phyloP scores from a whole-genome alignment of 495 filamentous ascomycete species.

The Durotheca rogersii region DNA sequence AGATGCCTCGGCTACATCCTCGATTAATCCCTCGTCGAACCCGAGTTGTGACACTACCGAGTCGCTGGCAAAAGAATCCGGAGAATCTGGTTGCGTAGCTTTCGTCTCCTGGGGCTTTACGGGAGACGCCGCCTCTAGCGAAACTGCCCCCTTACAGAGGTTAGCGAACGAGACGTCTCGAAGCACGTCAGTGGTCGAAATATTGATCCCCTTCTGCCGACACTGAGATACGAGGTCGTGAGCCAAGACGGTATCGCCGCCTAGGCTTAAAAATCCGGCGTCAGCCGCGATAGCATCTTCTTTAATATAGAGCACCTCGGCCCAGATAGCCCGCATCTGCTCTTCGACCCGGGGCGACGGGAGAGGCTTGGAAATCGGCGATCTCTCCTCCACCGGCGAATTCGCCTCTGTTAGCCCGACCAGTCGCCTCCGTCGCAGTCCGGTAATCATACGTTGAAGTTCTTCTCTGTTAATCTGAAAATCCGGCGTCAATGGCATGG shows the following conservation, averaged over 20 bases:
- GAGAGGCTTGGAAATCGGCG: conserved; percentile 47
- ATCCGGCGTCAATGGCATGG: conserved; percentile 45
- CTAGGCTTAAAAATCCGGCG: conserved; percentile 48
- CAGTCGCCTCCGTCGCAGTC: conserved; percentile 43
- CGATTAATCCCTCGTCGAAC: conserved; percentile 38
- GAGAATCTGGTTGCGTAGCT: conserved; percentile 4
- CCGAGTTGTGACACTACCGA: conserved; percentile 42
- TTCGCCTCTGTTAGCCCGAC: conserved; percentile 35
- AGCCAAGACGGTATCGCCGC: conserved; percentile 46
- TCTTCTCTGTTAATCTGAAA: conserved; percentile 45
- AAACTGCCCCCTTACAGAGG: conserved; percentile 38
- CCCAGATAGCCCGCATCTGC: conserved; percentile 47
- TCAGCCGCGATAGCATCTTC: conserved; percentile 39
- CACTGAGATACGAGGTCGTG: conserved; percentile 44
- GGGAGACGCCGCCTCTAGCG: conserved; percentile 16
- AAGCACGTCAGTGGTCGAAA: conserved; percentile 44
- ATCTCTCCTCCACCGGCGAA: no score
- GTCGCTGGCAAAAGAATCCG: conserved; percentile 10
- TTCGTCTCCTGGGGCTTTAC: conserved; percentile 30
- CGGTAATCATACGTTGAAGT: conserved; percentile 43
- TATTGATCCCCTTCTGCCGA: conserved; percentile 36
- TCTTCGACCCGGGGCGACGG: conserved; percentile 46
- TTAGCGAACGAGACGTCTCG: conserved; percentile 40
- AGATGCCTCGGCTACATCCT: conserved; percentile 46
- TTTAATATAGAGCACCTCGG: conserved; percentile 41